phyloP scores from a whole-genome alignment of 2,329 filamentous ascomycete genomes.

The Fusarium vanettenii region DNA sequence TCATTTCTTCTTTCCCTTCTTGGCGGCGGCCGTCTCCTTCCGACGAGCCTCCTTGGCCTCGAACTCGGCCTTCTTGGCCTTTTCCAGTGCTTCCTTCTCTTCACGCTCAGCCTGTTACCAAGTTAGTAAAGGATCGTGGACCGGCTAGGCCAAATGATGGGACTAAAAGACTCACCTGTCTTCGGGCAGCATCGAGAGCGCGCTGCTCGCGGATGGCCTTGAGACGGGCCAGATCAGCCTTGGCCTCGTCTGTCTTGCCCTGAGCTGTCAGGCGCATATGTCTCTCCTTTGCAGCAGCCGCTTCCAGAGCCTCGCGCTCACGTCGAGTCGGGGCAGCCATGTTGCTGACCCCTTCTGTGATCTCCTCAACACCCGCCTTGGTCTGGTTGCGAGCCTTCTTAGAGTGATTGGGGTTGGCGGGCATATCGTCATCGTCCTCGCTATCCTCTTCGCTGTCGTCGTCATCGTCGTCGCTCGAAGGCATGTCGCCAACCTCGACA shows the following conservation, averaged over 20 bases:
- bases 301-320: conserved; percentile 82
- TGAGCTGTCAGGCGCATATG: conserved; percentile 93
- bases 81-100: conserved; percentile 64
- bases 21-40: conserved; percentile 64
- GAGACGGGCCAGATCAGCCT: conserved; percentile 87
- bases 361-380: conserved; percentile 58
- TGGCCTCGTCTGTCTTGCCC: conserved; percentile 96
- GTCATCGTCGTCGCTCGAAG: conserved; percentile 76
- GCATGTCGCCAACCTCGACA: conserved; percentile 87
- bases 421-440: conserved; percentile 72
- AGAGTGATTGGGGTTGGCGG: conserved; percentile 92
- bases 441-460: conserved; percentile 69
- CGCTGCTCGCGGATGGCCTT: conserved; percentile 86
- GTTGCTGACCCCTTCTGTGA: conserved; percentile 67
- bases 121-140: conserved; percentile 35
- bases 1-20: conserved; percentile 63
- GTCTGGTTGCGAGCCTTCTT: conserved; percentile 75
- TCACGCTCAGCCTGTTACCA: conserved; percentile 66
- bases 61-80: conserved; percentile 60
- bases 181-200: conserved; percentile 83
- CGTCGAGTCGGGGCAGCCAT: conserved; percentile 59
- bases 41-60: conserved; percentile 66
- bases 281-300: conserved; percentile 86
- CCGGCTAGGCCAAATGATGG: no score
- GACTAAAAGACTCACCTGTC: conserved; percentile 68